These are phyloP conservation scores for Ogataea kodamae DNA, from an alignment of 805 yeast genomes.

Conservation along the genomic window DNA sequence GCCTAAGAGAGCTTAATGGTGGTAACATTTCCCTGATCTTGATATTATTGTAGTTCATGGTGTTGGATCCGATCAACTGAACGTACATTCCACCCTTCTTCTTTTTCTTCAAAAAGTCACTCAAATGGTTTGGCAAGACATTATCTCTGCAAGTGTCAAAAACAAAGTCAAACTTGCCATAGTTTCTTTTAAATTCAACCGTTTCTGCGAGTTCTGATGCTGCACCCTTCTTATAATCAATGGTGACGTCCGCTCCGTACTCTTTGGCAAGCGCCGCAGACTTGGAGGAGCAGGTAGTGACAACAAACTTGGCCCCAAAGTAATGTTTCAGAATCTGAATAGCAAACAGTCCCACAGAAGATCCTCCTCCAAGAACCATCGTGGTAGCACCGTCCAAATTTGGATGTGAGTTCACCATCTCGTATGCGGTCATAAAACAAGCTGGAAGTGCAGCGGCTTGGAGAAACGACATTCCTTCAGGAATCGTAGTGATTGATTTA, in stretches of 20 bases:
- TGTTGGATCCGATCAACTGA: constrained; percentile 56
- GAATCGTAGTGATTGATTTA: constrained; percentile 40
- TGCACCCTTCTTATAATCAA: constrained; percentile 53
- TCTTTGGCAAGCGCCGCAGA: constrained; percentile 23
- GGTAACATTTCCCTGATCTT: constrained; percentile 27
- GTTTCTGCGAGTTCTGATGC: constrained; percentile 36
- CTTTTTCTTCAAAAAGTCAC: constrained; percentile 43
- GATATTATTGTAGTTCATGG: constrained; percentile 34
- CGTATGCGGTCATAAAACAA: constrained; percentile 60
- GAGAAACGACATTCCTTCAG: constrained; percentile 42
- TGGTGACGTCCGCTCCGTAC: constrained; percentile 53
- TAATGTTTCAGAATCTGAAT: constrained; percentile 54
- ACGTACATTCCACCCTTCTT: constrained; percentile 46
- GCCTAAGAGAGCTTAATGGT: constrained; percentile 16
- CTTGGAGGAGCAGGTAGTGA: constrained; percentile 45
- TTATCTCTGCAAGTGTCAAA: constrained; percentile 63
- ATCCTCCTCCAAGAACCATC: constrained; percentile 70
- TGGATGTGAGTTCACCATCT: constrained; percentile 18
- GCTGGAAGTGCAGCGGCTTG: constrained; percentile 68
- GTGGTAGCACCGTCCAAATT: constrained; percentile 44
- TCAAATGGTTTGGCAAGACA: constrained; percentile 43
- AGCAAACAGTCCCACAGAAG: constrained; percentile 59
- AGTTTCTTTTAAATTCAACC: constrained; percentile 28
- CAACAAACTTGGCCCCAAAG: constrained; percentile 47
- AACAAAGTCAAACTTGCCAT: constrained; percentile 55